Evolutionary conservation across 1,284 basidiomycete species (phyloP), one percentile per base, ranked within the genome.

Genomic region (Anthracocystis setariae): DNA sequence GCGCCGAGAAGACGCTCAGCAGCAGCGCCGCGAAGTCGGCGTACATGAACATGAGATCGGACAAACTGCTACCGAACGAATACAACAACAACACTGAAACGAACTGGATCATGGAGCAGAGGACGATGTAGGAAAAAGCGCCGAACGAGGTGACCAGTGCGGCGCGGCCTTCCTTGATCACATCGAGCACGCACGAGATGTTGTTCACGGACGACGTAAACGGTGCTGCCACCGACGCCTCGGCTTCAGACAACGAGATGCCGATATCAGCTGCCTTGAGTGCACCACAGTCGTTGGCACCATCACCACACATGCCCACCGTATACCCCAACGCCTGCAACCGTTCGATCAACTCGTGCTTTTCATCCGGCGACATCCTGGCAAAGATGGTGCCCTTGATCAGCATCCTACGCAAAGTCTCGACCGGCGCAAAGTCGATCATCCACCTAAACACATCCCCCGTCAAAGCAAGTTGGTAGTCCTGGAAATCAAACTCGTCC

Each of bases 381-480:
- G 96, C 94, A 82, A 95, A 99, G 50, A 98, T 91, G 79, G 96
- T 92, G 3, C 94, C 90, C 84, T 97, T 96, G 63, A 98, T 92
- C n/a, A 99, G 89, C 93, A 98, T 82, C 21, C 80, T 46, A 10
- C 79, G 63, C 35, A 82, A 52, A 35, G 78, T 77, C 85, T 99
- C 96, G 23, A 94, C 86, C 5, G 95, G 90, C 0, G 93, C 94
- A 84, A 93, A 89, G 81, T 95, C 95, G 76, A 98, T 89, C 90
- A 99, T 94, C 96, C 96, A 98, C 33, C 93, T 88, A 86, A 99
- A 98, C 24, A 96, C 90, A 78, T 98, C 95, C n/a, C 96, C 96
- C 2, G 93, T 94, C 46, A 98, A 85, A 1, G 92, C 94, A 17
- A 99, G 87, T 20, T 93, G 90, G 82, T 94, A 98, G 80, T 98